A percentile compares a stretch with the other conserved stretches of the same genome.
Evolutionary conservation across 148 eudicot genomes (phyloP).

Genomic region (Spergularia marina): DNA sequence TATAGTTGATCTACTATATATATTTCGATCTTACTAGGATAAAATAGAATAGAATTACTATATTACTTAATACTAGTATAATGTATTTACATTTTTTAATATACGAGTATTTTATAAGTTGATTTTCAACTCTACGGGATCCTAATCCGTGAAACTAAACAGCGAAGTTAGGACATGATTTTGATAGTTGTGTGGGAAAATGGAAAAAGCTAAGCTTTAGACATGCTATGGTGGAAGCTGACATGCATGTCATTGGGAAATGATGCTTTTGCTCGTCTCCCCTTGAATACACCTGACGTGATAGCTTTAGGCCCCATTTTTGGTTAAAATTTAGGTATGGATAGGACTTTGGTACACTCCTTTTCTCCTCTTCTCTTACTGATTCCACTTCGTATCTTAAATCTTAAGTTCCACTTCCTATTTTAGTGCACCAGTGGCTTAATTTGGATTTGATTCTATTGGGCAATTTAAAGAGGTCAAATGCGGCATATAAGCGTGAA

Average conservation of each 20-base stretch:
- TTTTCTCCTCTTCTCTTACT: neutral
- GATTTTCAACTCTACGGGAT: too few relatives aligned
- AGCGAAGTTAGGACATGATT: slow-evolving; percentile 35
- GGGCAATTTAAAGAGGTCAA: too few relatives aligned
- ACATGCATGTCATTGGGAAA: slow-evolving; percentile 10
- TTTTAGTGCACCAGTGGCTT: too few relatives aligned
- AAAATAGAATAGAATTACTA: too few relatives aligned
- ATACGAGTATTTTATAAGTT: too few relatives aligned
- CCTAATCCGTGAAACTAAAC: neutral
- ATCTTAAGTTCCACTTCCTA: too few relatives aligned
- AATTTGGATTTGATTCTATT: too few relatives aligned
- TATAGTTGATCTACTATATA: too few relatives aligned
- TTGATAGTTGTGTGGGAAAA: slow-evolving; percentile 22
- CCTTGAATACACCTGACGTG: slow-evolving; percentile 1
- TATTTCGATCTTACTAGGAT: too few relatives aligned
- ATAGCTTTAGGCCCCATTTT: neutral
- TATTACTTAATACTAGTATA: too few relatives aligned
- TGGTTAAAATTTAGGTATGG: slow-evolving; percentile 17
- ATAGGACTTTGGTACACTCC: neutral
- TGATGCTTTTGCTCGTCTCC: slow-evolving; percentile 4
- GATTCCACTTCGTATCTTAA: neutral
- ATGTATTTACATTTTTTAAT: too few relatives aligned
- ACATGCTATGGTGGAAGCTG: slow-evolving; percentile 24
- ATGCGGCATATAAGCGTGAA: neutral
- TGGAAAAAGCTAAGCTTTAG: neutral